Percentiles rank a stretch among this genome's conserved stretches.
These are phyloP conservation scores for Epichloe gansuensis DNA, from an alignment of 2,329 filamentous ascomycete genomes.

Conservation along the genomic window DNA sequence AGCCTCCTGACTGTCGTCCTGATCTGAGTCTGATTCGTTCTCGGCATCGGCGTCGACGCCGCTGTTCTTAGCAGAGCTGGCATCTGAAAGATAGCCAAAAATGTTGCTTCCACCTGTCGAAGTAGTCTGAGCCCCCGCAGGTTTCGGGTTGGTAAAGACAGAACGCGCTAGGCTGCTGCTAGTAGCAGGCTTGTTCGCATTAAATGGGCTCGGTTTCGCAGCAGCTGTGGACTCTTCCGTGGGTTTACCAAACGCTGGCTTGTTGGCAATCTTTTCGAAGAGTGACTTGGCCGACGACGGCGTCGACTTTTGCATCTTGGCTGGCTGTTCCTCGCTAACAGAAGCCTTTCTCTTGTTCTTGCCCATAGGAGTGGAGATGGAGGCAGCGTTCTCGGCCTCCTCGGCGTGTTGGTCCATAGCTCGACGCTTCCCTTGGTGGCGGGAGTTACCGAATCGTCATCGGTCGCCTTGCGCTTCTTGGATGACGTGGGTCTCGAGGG, in stretches of 20 bases:
- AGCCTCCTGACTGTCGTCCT: slow-evolving; percentile 29
- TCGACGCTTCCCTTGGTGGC: slow-evolving; percentile 38
- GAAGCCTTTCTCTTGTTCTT: slow-evolving; percentile 44
- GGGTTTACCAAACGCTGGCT: slow-evolving; percentile 19
- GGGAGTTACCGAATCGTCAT: slow-evolving; percentile 31
- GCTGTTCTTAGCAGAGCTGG: slow-evolving; percentile 42
- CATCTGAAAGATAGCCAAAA: slow-evolving; percentile 48
- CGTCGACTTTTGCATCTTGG: slow-evolving; percentile 38
- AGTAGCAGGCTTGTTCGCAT: slow-evolving; percentile 20
- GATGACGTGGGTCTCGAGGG: slow-evolving; percentile 17
- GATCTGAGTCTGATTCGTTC: slow-evolving; percentile 32
- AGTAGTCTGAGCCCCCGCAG: slow-evolving; percentile 12
- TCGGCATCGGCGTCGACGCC: slow-evolving; percentile 36
- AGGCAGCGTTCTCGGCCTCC: slow-evolving; percentile 22
- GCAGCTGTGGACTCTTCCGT: slow-evolving; percentile 15
- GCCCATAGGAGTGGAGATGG: slow-evolving; percentile 11
- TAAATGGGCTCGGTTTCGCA: slow-evolving; percentile 22
- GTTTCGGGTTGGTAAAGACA: slow-evolving; percentile 29
- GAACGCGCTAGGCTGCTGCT: slow-evolving; percentile 30
- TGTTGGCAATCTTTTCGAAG: slow-evolving; percentile 46
- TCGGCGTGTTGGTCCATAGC: slow-evolving; percentile 28
- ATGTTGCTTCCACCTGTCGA: slow-evolving; percentile 33
- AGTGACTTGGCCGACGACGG: slow-evolving; percentile 43
- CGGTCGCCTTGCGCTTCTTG: slow-evolving; percentile 47
- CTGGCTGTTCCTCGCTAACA: slow-evolving; percentile 32